Evolutionary conservation across 2,329 filamentous ascomycete species (phyloP), one percentile per base, ranked within the genome.

Genomic region (Beauveria sp.): DNA sequence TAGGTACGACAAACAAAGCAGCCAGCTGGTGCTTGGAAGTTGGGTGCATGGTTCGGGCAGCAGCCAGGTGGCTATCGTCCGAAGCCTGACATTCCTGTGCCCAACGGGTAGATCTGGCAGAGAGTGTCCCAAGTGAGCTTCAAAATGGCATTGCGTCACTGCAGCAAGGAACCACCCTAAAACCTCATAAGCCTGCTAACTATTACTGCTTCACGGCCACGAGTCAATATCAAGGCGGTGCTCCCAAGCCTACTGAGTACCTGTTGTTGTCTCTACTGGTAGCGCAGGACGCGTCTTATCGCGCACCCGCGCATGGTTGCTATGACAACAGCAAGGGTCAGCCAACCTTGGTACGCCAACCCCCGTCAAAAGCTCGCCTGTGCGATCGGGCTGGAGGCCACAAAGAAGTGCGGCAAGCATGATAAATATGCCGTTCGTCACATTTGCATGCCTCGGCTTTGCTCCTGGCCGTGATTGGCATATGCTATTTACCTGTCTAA

Each of bases 1-100:
- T 14, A n/a, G 30, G 30, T 10, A 34, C 44, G 3, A 6, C 28
- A 57, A 57, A 47, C 28, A 40, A n/a, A 43, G 56, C 18, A 37
- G 26, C 37, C 12, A 34, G 26, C 52, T 56, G 34, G 44, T 30
- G 28, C 10, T 34, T 34, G 30, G 30, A 34, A 14, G 34, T 37
- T 37, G 34, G 34, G 34, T 37, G 34, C 5, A 37, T 14, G 14
- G 14, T 10, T 37, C 4, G 34, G 34, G 34, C 34, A 37, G 53
- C 59, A 61, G 43, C 59, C 43, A 55, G 28, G 28, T 44, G 28
- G 12, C 26, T 40, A 43, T 47, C 48, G 7, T 60, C 46, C 41
- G 26, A 55, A 50, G 59, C 51, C 51, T 18, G 30, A 50, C 37
- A 61, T 61, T 55, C 51, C 59, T 44, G 52, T 30, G 59, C 59